Percentiles rank a stretch among this genome's conserved stretches.
These are phyloP conservation scores for Crepidotus variabilis DNA, from an alignment of 768 basidiomycete genomes.

Conservation along the genomic window DNA sequence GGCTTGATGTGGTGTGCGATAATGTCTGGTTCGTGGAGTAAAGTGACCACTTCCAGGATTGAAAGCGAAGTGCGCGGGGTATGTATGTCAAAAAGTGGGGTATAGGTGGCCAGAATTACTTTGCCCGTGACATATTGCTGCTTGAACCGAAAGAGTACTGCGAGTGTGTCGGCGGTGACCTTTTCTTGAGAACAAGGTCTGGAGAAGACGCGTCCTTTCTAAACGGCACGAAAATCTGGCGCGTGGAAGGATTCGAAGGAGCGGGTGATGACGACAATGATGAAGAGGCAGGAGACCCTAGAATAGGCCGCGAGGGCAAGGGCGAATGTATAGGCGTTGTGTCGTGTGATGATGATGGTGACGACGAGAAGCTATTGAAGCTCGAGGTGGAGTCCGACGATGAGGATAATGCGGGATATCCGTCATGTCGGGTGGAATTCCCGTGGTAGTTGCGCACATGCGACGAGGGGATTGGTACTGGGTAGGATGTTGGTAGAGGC, in stretches of 20 bases:
- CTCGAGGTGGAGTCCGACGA: background rate
- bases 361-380: slow-evolving; percentile 1
- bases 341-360: background rate
- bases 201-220: slow-evolving; percentile 47
- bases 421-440: slow-evolving; percentile 11
- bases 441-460: slow-evolving; percentile 17
- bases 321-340: slow-evolving; percentile 7
- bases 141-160: background rate
- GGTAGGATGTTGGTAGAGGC: slow-evolving; percentile 45
- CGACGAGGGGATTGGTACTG: slow-evolving; percentile 35
- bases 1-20: background rate
- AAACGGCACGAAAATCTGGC: slow-evolving; percentile 49
- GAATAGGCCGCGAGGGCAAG: background rate
- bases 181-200: slow-evolving; percentile 41
- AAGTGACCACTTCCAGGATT: background rate
- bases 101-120: background rate
- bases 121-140: background rate
- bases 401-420: slow-evolving; percentile 7
- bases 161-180: slow-evolving; percentile 3
- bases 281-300: slow-evolving; percentile 1
- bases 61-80: background rate
- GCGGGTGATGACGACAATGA: background rate
- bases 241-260: slow-evolving; percentile 7
- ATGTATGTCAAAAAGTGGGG: background rate
- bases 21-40: background rate